A percentile compares a stretch with the other conserved stretches of the same genome.
Evolutionary conservation across 306 rosid genomes (phyloP).

Genomic region (Vachellia collinsii): DNA sequence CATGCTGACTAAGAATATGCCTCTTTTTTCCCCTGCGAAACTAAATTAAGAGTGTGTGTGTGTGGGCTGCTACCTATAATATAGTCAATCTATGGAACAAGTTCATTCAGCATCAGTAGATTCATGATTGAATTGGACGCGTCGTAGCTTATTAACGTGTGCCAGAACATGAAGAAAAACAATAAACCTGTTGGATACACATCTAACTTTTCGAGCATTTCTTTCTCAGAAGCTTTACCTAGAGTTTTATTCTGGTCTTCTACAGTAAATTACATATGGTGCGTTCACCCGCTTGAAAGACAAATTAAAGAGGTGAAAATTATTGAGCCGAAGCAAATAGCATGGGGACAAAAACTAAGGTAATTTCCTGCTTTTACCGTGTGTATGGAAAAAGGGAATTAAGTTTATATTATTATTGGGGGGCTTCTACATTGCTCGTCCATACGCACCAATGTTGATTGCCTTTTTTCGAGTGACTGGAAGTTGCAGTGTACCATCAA

Average conservation of each 20-base stretch:
- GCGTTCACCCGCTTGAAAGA: neutral
- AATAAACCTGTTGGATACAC: slow-evolving; percentile 9
- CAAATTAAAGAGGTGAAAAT: neutral
- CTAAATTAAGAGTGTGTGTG: neutral
- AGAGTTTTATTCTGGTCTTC: slow-evolving; percentile 39
- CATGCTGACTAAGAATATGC: slow-evolving; percentile 50
- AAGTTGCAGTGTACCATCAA: neutral
- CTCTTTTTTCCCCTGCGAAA: slow-evolving; percentile 36
- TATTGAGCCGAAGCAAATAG: neutral
- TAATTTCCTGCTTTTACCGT: neutral
- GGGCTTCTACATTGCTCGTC: neutral
- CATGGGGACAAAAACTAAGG: neutral
- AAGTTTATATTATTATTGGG: neutral
- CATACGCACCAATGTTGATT: neutral
- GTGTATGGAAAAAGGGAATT: too few relatives aligned
- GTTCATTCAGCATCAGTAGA: slow-evolving; percentile 31
- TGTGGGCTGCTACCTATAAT: slow-evolving; percentile 16
- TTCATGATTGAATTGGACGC: slow-evolving; percentile 18
- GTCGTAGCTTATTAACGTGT: slow-evolving; percentile 1
- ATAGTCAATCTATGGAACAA: slow-evolving; percentile 23
- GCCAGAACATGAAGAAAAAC: slow-evolving; percentile 34
- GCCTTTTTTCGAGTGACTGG: slow-evolving; percentile 18
- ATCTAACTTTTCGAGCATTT: slow-evolving; percentile 35
- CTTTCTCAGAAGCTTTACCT: slow-evolving; percentile 39
- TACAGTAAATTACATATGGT: neutral